phyloP scores from a whole-genome alignment of 202 grass and related monocot species.

The Musa balbisiana region DNA sequence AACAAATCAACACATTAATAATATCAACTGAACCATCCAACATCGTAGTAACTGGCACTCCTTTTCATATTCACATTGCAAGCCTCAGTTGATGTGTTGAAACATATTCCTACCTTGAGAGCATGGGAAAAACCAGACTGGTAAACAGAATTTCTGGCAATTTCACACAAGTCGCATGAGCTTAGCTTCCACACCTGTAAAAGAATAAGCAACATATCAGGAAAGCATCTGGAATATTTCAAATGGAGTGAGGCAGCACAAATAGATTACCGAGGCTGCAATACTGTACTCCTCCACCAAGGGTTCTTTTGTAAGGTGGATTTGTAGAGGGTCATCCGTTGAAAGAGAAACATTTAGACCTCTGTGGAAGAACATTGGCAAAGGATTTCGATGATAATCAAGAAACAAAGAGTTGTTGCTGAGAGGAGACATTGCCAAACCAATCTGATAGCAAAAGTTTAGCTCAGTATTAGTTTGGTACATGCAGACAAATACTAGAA shows the following conservation, averaged over 20 bases:
- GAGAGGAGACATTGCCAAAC: constrained; percentile 91
- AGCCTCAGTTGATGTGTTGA: neutral
- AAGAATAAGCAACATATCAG: neutral
- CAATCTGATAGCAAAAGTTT: constrained; percentile 55
- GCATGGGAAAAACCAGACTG: constrained; percentile 91
- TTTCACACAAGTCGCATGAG: constrained; percentile 85
- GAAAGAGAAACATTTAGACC: constrained; percentile 93
- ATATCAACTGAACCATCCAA: neutral
- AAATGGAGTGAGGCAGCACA: neutral
- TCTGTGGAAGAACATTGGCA: constrained; percentile 73
- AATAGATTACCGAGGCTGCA: constrained; percentile 65
- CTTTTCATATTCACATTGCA: neutral
- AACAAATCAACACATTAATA: neutral
- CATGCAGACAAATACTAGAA: neutral
- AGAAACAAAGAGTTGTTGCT: constrained; percentile 93
- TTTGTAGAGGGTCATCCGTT: constrained; percentile 90
- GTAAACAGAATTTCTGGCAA: constrained; percentile 87
- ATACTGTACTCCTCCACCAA: constrained; percentile 97
- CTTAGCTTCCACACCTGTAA: constrained; percentile 92
- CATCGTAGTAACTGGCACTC: neutral
- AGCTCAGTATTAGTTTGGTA: constrained; percentile 7
- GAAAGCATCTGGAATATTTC: neutral
- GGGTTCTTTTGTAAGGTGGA: constrained; percentile 92
- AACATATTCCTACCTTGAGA: constrained; percentile 46
- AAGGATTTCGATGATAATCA: constrained; percentile 89